These are phyloP conservation scores for Talaromyces sp. DNA, from an alignment of 2,329 filamentous ascomycete species.

Conservation along the genomic window DNA sequence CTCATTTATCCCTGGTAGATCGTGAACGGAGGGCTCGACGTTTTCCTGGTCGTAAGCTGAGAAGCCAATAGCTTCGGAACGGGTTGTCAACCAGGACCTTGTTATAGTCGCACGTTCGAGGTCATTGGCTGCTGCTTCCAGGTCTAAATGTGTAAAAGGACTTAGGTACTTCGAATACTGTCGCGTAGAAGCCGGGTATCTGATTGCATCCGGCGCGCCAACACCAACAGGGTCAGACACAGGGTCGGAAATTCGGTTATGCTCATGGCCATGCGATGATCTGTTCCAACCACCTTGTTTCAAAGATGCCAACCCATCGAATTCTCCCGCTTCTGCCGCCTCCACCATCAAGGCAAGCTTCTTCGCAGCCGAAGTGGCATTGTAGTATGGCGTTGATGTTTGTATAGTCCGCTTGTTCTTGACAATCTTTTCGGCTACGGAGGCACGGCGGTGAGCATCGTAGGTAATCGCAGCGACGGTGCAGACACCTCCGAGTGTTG, in stretches of 20 bases:
- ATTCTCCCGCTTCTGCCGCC: conserved; percentile 41
- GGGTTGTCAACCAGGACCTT: conserved; percentile 3
- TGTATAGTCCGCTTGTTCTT: conserved; percentile 41
- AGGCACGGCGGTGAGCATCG: conserved; percentile 38
- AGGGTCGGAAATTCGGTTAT: not conserved
- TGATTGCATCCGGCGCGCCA: not conserved
- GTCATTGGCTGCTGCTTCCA: conserved; percentile 4
- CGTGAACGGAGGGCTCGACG: not conserved
- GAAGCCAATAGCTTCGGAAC: conserved; percentile 6
- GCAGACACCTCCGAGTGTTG: conserved; percentile 36
- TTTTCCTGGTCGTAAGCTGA: not conserved
- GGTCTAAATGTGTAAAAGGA: not conserved
- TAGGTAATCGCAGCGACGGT: conserved; percentile 39
- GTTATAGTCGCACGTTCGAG: not conserved
- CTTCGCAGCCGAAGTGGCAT: conserved; percentile 34
- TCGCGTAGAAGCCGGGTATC: not conserved
- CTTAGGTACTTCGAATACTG: not conserved
- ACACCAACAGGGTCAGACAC: not conserved
- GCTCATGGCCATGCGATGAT: not conserved
- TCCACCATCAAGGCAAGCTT: conserved; percentile 40
- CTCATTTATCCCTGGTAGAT: not conserved
- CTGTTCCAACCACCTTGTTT: conserved; percentile 20
- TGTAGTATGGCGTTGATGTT: conserved; percentile 38
- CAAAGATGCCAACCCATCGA: conserved; percentile 35
- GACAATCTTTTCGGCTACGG: conserved; percentile 39